phyloP scores from a whole-genome alignment of 257 asterid species.

The Gardenia jasminoides region DNA sequence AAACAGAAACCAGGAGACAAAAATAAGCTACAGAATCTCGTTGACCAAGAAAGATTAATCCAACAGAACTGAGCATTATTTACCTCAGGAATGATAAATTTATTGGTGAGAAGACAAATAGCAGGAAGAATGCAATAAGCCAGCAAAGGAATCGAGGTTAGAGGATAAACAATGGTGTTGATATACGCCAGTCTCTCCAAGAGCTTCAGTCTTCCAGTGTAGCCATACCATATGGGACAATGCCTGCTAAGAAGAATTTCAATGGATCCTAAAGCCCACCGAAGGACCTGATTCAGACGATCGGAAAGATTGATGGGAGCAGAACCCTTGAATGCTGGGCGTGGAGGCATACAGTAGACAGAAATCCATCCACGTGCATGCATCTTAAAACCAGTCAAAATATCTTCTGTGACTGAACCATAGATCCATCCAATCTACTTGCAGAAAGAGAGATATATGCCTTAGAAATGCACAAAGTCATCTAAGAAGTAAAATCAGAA shows the following conservation, averaged over 20 bases:
- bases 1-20: background rate
- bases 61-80: slow-evolving; percentile 6
- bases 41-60: background rate
- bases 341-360: slow-evolving; percentile 81
- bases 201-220: slow-evolving; percentile 61
- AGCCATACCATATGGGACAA: slow-evolving; percentile 95
- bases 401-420: slow-evolving; percentile 94
- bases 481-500: background rate
- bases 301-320: slow-evolving; percentile 96
- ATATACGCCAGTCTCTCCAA: slow-evolving; percentile 81
- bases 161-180: slow-evolving; percentile 81
- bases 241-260: slow-evolving; percentile 87
- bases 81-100: slow-evolving; percentile 84
- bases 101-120: slow-evolving; percentile 79
- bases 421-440: slow-evolving; percentile 91
- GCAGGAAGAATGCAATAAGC: slow-evolving; percentile 90
- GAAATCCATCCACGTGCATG: slow-evolving; percentile 95
- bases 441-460: slow-evolving; percentile 5
- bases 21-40: background rate
- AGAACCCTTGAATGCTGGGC: slow-evolving; percentile 91
- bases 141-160: slow-evolving; percentile 78
- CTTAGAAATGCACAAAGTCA: background rate
- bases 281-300: slow-evolving; percentile 90
- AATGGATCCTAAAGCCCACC: slow-evolving; percentile 94
- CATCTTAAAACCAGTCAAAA: slow-evolving; percentile 92